Base-by-base conservation (phyloP, 1,284 basidiomycete genomes). In the Cryptococcus sp. region DNA sequence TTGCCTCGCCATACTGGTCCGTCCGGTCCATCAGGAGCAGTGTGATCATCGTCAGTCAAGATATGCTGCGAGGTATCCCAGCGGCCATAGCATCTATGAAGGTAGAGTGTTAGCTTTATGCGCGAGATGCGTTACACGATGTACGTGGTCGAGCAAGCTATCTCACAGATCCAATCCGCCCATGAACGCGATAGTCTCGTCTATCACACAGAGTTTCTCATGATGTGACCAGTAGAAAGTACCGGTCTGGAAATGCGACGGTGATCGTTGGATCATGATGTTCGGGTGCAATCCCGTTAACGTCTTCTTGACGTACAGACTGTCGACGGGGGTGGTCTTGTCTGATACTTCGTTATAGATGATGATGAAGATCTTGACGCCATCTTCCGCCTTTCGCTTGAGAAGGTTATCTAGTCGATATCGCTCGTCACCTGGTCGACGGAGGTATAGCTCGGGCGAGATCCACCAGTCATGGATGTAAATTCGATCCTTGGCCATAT, bases 141-240 rank as follows among this genome's bases (percentile, higher is more conserved):
- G 31, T 38, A 35, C 8, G 31, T 35, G 31, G 31, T 10, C 31
- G 31, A 35, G 31, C 31, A 38, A 22, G 40, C 35, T 40, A 44
- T 59, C 82, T 58, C 59, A 97, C 47, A 95, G 83, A 78, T 99
- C 96, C 40, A 99, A 80, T 1, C 96, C 96, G 31, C 96, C 96
- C 91, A 94, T 96, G 79, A 99, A 99, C 0, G 91, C 95, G 65
- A 98, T 95, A 0, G 91, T 88, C 77, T 97, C 91, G 76, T 99
- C 96, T 62, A 99, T 91, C 16, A 98, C 92, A 75, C 95, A 98
- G 60, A 99, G 77, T 78, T 99, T 99, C 81, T 99, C 96, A 79
- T 99, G 96, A 80, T 96, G 93, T 35, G 93, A 93, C 95, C 95
- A 99, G 75, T 96, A 96, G 76, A 97, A 93, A 0, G 94, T 98